A percentile compares a stretch with the other conserved stretches of the same genome.
These are phyloP conservation scores for Gossypium bickii DNA, from an alignment of 345 rosid genomes.

Conservation along the genomic window DNA sequence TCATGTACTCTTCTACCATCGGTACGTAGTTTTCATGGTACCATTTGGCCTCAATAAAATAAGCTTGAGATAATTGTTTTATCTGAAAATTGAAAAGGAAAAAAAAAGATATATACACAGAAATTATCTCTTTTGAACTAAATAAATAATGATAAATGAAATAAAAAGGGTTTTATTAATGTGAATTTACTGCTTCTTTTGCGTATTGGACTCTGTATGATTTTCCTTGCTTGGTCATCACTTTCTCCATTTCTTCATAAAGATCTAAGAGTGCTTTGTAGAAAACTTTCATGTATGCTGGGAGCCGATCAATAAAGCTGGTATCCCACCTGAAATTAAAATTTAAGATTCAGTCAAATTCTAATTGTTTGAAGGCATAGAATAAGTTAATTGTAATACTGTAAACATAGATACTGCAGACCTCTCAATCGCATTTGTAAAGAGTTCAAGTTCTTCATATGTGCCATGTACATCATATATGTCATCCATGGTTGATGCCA, in stretches of 20 bases:
- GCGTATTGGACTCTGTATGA: not conserved
- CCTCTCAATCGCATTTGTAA: slow-evolving; percentile 24
- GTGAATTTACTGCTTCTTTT: not conserved
- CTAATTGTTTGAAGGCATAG: not conserved
- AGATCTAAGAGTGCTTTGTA: not conserved
- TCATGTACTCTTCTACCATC: slow-evolving; percentile 29
- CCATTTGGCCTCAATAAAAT: slow-evolving; percentile 32
- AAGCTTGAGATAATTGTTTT: slow-evolving; percentile 17
- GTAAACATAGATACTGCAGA: not conserved
- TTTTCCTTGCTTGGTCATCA: not conserved
- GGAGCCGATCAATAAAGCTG: not conserved
- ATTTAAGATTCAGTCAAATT: not conserved
- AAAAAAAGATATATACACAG: too few relatives aligned
- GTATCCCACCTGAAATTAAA: not conserved
- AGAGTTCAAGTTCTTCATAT: slow-evolving; percentile 19
- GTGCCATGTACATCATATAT: slow-evolving; percentile 24
- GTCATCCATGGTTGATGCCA: slow-evolving; percentile 22
- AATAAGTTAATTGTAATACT: not conserved
- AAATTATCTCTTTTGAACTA: too few relatives aligned
- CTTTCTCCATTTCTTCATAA: not conserved
- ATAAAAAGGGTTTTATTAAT: not conserved
- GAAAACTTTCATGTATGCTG: not conserved
- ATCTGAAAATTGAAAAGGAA: slow-evolving; percentile 16
- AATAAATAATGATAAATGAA: not conserved
- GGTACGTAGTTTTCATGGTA: slow-evolving; percentile 15